These are phyloP conservation scores for Metarhizium sp. DNA, from an alignment of 2,329 filamentous ascomycete genomes.

Conservation along the genomic window DNA sequence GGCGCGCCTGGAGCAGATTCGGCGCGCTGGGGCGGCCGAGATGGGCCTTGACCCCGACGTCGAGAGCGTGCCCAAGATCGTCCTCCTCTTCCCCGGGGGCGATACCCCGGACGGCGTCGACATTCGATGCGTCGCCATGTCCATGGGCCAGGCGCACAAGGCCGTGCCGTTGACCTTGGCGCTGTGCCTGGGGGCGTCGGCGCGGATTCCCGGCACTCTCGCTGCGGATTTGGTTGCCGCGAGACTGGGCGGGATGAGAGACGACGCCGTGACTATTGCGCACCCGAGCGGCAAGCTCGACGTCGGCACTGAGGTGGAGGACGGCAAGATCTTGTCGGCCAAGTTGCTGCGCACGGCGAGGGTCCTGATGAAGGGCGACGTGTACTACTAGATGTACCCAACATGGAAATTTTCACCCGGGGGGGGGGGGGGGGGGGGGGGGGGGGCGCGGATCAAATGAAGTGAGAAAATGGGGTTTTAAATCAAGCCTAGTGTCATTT, in stretches of 20 bases:
- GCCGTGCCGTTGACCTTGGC: constrained; percentile 47
- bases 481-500: too few relatives aligned
- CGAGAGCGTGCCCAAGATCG: constrained; percentile 54
- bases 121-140: constrained; percentile 39
- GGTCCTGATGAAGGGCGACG: constrained; percentile 38
- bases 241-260: background rate
- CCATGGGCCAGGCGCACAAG: constrained; percentile 46
- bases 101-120: constrained; percentile 19
- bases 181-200: constrained; percentile 39
- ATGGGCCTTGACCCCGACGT: constrained; percentile 48
- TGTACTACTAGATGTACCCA: constrained; percentile 28
- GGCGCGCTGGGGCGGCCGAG: constrained; percentile 43
- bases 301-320: constrained; percentile 30
- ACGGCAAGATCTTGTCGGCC: constrained; percentile 32
- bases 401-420: background rate
- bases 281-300: constrained; percentile 38
- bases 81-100: constrained; percentile 30
- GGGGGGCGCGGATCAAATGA: background rate
- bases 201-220: constrained; percentile 34
- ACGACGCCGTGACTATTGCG: constrained; percentile 28
- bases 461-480: too few relatives aligned
- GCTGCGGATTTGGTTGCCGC: constrained; percentile 22
- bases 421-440: too few relatives aligned
- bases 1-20: constrained; percentile 42
- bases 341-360: constrained; percentile 37